phyloP scores from a whole-genome alignment of 1,284 basidiomycete species.

The Rhodotorula sp. region DNA sequence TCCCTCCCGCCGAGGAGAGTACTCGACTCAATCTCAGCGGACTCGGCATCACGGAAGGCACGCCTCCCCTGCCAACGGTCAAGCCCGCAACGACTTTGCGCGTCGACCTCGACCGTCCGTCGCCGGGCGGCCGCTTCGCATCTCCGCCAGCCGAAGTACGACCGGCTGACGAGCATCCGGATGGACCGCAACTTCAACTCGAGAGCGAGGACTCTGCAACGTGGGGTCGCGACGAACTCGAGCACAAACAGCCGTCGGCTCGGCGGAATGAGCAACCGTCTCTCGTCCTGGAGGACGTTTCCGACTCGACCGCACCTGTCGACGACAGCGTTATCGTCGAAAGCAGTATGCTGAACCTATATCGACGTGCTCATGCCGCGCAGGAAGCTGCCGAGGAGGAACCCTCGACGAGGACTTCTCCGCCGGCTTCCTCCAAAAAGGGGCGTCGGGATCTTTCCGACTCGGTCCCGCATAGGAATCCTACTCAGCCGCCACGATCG shows the following conservation, averaged over 20 bases:
- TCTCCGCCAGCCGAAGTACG: constrained; percentile 7
- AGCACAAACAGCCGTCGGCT: neutral
- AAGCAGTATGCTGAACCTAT: constrained; percentile 47
- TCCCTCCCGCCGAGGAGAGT: neutral
- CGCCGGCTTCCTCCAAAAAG: no score
- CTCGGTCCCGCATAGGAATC: no score
- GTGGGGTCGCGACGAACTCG: constrained; percentile 5
- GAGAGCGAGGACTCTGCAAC: constrained; percentile 30
- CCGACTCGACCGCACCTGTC: constrained; percentile 26
- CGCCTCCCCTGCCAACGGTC: constrained; percentile 9
- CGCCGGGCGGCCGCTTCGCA: constrained; percentile 22
- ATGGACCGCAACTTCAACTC: constrained; percentile 4
- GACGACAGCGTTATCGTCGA: constrained; percentile 47
- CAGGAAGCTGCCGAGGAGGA: neutral
- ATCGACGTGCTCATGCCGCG: constrained; percentile 4
- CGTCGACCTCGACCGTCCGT: neutral
- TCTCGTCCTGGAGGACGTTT: constrained; percentile 32
- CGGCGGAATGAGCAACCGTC: constrained; percentile 42
- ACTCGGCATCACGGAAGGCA: constrained; percentile 35
- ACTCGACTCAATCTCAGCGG: constrained; percentile 15
- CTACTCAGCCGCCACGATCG: constrained; percentile 20
- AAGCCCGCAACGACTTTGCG: neutral
- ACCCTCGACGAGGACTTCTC: constrained; percentile 54
- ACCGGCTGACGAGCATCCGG: neutral
- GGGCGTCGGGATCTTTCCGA: no score